Evolutionary conservation across 345 rosid genomes (phyloP).

Genomic region (Excoecaria cochinchinensis): DNA sequence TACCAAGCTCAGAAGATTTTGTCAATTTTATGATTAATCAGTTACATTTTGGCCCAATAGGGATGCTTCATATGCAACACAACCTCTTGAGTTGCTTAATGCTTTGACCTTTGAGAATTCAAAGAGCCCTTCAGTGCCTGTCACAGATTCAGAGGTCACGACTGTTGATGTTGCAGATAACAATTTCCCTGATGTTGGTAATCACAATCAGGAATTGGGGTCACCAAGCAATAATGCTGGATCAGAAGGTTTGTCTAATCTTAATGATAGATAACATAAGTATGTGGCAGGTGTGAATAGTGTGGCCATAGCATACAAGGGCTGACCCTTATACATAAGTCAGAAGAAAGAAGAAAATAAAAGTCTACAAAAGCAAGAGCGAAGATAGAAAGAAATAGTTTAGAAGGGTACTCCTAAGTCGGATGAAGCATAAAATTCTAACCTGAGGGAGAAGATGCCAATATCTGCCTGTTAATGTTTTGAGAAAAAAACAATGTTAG

Average conservation of each 20-base stretch:
- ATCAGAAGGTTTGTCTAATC: conserved; percentile 57
- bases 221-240: conserved; percentile 45
- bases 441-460: neutral
- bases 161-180: conserved; percentile 40
- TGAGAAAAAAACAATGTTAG: neutral
- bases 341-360: neutral
- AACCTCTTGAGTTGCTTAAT: conserved; percentile 94
- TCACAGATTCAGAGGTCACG: conserved; percentile 46
- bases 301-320: neutral
- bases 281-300: neutral
- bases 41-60: conserved; percentile 36
- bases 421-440: neutral
- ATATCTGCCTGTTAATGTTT: neutral
- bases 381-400: neutral
- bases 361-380: neutral
- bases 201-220: conserved; percentile 37
- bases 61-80: conserved; percentile 96
- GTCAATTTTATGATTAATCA: conserved; percentile 13
- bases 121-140: conserved; percentile 34
- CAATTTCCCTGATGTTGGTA: conserved; percentile 35
- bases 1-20: neutral
- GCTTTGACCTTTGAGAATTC: conserved; percentile 59
- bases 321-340: neutral
- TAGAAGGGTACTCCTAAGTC: conserved; percentile 5
- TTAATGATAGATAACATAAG: neutral